phyloP scores from a whole-genome alignment of 345 rosid species.

The Rhodamnia argentea region DNA sequence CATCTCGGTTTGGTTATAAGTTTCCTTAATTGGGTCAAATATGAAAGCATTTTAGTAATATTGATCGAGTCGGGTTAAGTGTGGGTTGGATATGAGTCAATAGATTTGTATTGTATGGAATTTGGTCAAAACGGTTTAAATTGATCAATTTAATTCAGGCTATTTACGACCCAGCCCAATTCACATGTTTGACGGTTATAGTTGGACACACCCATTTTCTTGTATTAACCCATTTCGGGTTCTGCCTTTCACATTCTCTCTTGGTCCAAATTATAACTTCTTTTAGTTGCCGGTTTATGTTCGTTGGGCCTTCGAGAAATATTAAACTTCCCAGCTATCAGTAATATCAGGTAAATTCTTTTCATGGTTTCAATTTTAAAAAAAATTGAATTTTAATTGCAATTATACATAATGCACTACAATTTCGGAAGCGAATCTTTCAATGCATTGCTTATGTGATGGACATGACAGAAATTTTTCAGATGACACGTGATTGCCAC shows the following conservation, averaged over 20 bases:
- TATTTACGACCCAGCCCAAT: too few species aligned
- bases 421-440: background rate
- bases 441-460: background rate
- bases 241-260: background rate
- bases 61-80: too few species aligned
- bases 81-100: too few species aligned
- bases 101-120: too few species aligned
- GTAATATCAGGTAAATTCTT: background rate
- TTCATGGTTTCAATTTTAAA: background rate
- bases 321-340: constrained; percentile 11
- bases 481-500: background rate
- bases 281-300: constrained; percentile 73
- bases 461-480: background rate
- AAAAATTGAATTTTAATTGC: background rate
- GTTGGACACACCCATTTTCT: background rate
- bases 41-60: too few species aligned
- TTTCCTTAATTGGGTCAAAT: too few species aligned
- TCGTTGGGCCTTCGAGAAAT: constrained; percentile 57
- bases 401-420: background rate
- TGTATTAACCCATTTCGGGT: background rate
- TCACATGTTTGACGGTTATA: too few species aligned
- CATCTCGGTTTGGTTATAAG: too few species aligned
- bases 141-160: too few species aligned
- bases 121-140: too few species aligned
- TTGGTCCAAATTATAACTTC: background rate